Evolutionary conservation across 2,329 filamentous ascomycete genomes (phyloP).

Genomic region (Exophiala alcalophila): DNA sequence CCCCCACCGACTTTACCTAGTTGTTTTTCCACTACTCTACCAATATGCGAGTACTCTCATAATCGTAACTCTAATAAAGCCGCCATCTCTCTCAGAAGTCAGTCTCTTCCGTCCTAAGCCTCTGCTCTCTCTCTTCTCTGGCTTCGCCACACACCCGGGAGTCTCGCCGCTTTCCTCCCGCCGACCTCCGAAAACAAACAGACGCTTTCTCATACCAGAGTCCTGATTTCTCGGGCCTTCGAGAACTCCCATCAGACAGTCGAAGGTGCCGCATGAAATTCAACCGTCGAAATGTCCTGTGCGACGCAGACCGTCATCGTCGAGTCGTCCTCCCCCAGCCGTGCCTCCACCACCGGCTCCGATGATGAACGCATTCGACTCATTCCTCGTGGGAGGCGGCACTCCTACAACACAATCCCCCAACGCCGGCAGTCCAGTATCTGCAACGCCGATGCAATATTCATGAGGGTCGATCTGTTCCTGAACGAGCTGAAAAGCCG

Average conservation of each 20-base stretch:
- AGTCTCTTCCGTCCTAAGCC: constrained; percentile 16
- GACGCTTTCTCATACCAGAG: constrained; percentile 3
- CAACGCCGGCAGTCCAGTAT: constrained; percentile 43
- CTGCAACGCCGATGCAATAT: constrained; percentile 46
- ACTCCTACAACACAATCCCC: constrained; percentile 43
- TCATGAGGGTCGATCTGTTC: constrained; percentile 47
- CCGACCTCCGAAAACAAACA: constrained; percentile 1
- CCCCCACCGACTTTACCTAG: too few relatives aligned
- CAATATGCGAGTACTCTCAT: too few relatives aligned
- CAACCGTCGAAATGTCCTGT: constrained; percentile 18
- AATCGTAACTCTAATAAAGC: too few relatives aligned
- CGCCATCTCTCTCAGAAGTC: constrained; percentile 9
- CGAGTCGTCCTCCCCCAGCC: constrained; percentile 15
- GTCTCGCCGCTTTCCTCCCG: background rate
- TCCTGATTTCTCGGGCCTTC: background rate
- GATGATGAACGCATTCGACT: constrained; percentile 19
- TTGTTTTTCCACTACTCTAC: too few relatives aligned
- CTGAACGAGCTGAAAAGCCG: constrained; percentile 80
- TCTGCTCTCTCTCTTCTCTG: background rate
- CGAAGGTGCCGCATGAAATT: constrained; percentile 19
- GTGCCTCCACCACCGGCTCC: constrained; percentile 15
- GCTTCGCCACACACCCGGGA: background rate
- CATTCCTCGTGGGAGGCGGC: constrained; percentile 38
- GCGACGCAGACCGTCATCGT: constrained; percentile 21
- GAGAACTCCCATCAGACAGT: background rate